These are phyloP conservation scores for Arxiozyma slooffiae DNA, from an alignment of 1,139 yeast genomes.

Conservation along the genomic window DNA sequence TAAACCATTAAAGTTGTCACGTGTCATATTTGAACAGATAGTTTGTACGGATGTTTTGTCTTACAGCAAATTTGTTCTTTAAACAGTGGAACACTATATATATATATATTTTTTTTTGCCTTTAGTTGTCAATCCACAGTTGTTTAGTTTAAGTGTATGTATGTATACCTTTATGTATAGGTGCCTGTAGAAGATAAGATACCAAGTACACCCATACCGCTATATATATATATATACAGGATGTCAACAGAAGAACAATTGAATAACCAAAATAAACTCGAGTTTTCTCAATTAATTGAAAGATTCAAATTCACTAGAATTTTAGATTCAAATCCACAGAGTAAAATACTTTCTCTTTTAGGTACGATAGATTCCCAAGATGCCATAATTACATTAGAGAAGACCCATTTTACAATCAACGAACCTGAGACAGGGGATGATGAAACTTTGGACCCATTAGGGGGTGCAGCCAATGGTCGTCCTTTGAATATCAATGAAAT, in stretches of 20 bases:
- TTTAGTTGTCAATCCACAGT: too few species aligned
- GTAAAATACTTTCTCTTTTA: conserved; percentile 53
- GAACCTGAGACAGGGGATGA: conserved; percentile 10
- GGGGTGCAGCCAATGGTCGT: background rate
- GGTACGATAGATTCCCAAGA: conserved; percentile 53
- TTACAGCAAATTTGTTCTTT: too few species aligned
- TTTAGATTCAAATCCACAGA: conserved; percentile 50
- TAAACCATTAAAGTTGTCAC: too few species aligned
- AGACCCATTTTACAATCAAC: conserved; percentile 47
- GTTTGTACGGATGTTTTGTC: too few species aligned
- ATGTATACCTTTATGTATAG: too few species aligned
- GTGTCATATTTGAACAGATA: too few species aligned
- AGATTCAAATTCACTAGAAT: conserved; percentile 37
- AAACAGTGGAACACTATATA: too few species aligned
- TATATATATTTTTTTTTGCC: too few species aligned
- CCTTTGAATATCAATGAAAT: conserved; percentile 27
- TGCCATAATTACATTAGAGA: conserved; percentile 71
- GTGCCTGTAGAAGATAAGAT: too few species aligned
- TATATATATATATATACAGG: background rate
- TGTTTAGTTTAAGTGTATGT: too few species aligned
- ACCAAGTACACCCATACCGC: too few species aligned
- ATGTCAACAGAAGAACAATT: conserved; percentile 1
- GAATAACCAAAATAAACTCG: background rate
- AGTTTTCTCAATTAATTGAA: conserved; percentile 10
- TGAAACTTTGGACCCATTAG: background rate